phyloP scores from a whole-genome alignment of 805 yeast genomes.

The Myxozyma lipomycoides region DNA sequence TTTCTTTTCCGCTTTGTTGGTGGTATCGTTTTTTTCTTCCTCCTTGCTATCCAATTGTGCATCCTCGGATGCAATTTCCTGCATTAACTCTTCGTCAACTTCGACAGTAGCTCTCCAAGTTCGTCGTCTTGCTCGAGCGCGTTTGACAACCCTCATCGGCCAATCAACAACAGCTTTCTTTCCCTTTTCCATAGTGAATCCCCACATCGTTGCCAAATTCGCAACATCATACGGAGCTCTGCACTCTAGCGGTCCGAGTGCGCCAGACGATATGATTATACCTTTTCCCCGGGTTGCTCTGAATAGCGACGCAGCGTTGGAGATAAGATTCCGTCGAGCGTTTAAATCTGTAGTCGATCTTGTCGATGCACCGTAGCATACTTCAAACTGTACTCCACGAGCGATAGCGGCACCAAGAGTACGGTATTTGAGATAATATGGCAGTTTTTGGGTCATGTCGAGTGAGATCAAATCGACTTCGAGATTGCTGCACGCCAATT shows the following conservation, averaged over 20 bases:
- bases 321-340: conserved; percentile 58
- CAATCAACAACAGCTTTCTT: conserved; percentile 54
- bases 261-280: conserved; percentile 74
- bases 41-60: no score
- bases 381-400: conserved; percentile 78
- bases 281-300: conserved; percentile 82
- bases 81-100: neutral
- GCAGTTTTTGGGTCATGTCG: conserved; percentile 59
- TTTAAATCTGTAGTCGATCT: conserved; percentile 22
- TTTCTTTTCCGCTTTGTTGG: no score
- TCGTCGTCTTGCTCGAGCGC: conserved; percentile 67
- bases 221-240: conserved; percentile 66
- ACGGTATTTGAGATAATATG: conserved; percentile 77
- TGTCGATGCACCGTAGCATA: conserved; percentile 56
- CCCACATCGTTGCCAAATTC: conserved; percentile 62
- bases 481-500: conserved; percentile 65
- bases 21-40: no score
- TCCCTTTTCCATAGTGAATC: conserved; percentile 62
- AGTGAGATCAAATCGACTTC: conserved; percentile 82
- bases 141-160: conserved; percentile 62
- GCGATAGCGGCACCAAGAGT: conserved; percentile 77
- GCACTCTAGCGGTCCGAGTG: conserved; percentile 48
- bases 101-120: conserved; percentile 44
- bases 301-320: conserved; percentile 67
- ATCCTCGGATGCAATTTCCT: no score